phyloP scores from a whole-genome alignment of 495 filamentous ascomycete genomes.

The Podospora didyma region DNA sequence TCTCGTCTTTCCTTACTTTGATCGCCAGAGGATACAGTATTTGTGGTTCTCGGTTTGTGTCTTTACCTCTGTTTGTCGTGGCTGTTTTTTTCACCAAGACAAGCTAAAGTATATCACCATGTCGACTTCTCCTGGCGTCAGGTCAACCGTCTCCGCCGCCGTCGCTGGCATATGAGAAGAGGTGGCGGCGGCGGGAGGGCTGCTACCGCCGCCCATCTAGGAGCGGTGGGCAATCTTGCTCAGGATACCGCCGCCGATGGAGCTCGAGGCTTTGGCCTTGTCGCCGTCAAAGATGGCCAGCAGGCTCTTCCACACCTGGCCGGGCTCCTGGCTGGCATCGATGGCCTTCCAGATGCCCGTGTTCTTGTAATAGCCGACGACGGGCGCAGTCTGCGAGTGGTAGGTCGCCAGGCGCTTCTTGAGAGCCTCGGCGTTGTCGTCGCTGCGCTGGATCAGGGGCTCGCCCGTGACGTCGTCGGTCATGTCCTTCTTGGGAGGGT shows the following conservation, averaged over 20 bases:
- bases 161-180: too few species aligned
- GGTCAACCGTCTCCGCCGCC: too few species aligned
- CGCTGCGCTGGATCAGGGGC: conserved; percentile 89
- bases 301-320: conserved; percentile 90
- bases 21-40: too few species aligned
- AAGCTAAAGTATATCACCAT: not conserved
- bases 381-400: conserved; percentile 88
- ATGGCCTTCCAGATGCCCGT: conserved; percentile 95
- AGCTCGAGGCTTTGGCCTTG: conserved; percentile 47
- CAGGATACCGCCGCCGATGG: conserved; percentile 40
- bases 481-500: conserved; percentile 93
- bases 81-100: not conserved
- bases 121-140: not conserved
- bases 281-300: conserved; percentile 68
- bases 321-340: conserved; percentile 94
- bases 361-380: conserved; percentile 93
- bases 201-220: conserved; percentile 14
- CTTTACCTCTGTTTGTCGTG: too few species aligned
- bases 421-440: conserved; percentile 96
- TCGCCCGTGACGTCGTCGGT: conserved; percentile 96
- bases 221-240: conserved; percentile 42
- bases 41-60: too few species aligned
- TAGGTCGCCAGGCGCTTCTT: conserved; percentile 94
- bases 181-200: not conserved
- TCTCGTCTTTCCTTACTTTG: too few species aligned